Percentiles rank a stretch among this genome's conserved stretches.
These are phyloP conservation scores for Fermentozyma sake DNA, from an alignment of 1,139 yeast genomes.

Conservation along the genomic window DNA sequence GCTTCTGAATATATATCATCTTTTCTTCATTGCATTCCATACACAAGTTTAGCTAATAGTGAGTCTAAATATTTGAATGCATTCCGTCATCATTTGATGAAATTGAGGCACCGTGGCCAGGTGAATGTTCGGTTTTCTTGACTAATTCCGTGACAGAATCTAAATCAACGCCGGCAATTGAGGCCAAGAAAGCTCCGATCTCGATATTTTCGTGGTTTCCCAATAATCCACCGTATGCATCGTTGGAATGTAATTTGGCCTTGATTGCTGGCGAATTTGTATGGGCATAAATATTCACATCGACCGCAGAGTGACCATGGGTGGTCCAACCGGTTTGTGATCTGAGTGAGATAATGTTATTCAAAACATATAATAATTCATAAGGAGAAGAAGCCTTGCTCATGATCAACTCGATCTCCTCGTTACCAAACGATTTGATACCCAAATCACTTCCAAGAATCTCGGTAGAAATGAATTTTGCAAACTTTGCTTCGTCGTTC, in stretches of 20 bases:
- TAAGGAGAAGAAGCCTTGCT: slow-evolving; percentile 9
- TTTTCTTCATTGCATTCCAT: no score
- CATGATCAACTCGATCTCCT: slow-evolving; percentile 12
- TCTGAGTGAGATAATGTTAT: slow-evolving; percentile 20
- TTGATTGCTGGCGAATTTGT: slow-evolving; percentile 35
- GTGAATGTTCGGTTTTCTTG: slow-evolving; percentile 42
- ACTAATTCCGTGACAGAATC: slow-evolving; percentile 45
- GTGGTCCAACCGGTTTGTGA: slow-evolving; percentile 28
- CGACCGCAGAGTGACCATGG: slow-evolving; percentile 26
- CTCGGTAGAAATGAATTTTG: slow-evolving; percentile 10
- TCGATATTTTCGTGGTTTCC: slow-evolving; percentile 87
- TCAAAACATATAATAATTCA: slow-evolving; percentile 24
- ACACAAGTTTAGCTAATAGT: no score
- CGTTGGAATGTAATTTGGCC: slow-evolving; percentile 24
- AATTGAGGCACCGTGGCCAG: slow-evolving; percentile 9
- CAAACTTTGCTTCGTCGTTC: slow-evolving; percentile 5
- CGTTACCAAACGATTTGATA: slow-evolving; percentile 11
- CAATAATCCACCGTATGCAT: slow-evolving; percentile 43
- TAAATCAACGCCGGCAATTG: slow-evolving; percentile 53
- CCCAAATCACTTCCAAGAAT: slow-evolving; percentile 20
- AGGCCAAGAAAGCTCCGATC: slow-evolving; percentile 66
- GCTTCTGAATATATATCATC: no score
- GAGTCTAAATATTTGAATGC: no score
- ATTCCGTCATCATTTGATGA: no score
- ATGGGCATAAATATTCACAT: slow-evolving; percentile 25